phyloP scores from a whole-genome alignment of 2,329 filamentous ascomycete species.

The Monilinia fructicola region DNA sequence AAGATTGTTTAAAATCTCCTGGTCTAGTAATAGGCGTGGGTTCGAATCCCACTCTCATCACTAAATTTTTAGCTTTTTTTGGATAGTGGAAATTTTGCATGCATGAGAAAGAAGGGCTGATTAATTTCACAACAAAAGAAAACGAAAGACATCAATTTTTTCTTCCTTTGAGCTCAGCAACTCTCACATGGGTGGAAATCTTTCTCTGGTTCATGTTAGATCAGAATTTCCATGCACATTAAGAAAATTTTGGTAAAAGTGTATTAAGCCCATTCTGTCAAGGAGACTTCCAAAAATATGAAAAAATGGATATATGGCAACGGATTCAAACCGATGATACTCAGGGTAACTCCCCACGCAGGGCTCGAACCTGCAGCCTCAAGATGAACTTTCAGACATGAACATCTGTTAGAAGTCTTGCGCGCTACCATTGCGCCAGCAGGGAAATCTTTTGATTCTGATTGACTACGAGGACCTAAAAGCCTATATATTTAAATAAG shows the following conservation, averaged over 20 bases:
- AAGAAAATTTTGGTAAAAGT: neutral
- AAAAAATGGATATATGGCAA: rapidly evolving
- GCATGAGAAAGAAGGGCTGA: too few relatives aligned
- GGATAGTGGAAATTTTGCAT: too few relatives aligned
- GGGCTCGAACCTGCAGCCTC: constrained; percentile 10
- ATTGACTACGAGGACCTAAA: rapidly evolving
- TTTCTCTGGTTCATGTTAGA: neutral
- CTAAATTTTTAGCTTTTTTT: too few relatives aligned
- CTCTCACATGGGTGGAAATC: too few relatives aligned
- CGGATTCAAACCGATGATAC: constrained; percentile 5
- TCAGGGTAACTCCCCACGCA: constrained; percentile 8
- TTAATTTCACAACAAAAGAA: too few relatives aligned
- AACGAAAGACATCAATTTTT: too few relatives aligned
- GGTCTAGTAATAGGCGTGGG: too few relatives aligned
- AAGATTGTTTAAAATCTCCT: too few relatives aligned
- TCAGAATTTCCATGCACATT: neutral
- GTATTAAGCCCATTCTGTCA: neutral
- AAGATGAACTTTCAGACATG: neutral
- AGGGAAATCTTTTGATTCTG: constrained; percentile 3
- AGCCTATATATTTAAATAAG: rapidly evolving
- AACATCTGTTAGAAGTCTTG: constrained; percentile 2
- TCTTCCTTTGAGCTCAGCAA: too few relatives aligned
- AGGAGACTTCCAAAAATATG: neutral
- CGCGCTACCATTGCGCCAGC: constrained; percentile 21
- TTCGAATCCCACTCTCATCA: too few relatives aligned